Evolutionary conservation across 2,329 filamentous ascomycete species (phyloP).

Genomic region (Cordyceps farinosa): DNA sequence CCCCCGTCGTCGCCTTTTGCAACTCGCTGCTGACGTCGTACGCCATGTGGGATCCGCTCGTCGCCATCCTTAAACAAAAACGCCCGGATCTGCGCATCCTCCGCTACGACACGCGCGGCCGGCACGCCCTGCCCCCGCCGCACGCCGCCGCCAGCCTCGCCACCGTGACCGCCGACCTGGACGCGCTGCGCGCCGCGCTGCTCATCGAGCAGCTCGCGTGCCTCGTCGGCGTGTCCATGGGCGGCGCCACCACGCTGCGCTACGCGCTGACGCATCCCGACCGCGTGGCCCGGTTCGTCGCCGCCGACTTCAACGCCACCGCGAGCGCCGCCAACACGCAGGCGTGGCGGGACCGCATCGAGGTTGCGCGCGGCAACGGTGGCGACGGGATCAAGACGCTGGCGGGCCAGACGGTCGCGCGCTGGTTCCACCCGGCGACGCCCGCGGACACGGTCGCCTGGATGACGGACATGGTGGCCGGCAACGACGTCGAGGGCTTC

Average conservation of each 20-base stretch:
- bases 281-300: conserved; percentile 62
- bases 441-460: conserved; percentile 40
- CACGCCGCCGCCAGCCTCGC: conserved; percentile 56
- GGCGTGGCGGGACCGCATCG: conserved; percentile 76
- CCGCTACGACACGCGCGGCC: conserved; percentile 73
- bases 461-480: conserved; percentile 65
- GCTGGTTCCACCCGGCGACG: conserved; percentile 71
- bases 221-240: conserved; percentile 75
- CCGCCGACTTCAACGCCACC: conserved; percentile 75
- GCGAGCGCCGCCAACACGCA: conserved; percentile 70
- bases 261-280: conserved; percentile 59
- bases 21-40: conserved; percentile 78
- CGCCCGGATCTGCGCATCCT: conserved; percentile 68
- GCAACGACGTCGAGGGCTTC: conserved; percentile 69
- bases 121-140: conserved; percentile 47
- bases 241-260: conserved; percentile 73
- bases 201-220: conserved; percentile 63
- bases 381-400: conserved; percentile 58
- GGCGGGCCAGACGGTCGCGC: conserved; percentile 65
- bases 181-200: conserved; percentile 62
- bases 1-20: conserved; percentile 70
- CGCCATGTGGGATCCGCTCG: conserved; percentile 76
- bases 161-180: conserved; percentile 64
- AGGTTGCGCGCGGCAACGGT: conserved; percentile 53
- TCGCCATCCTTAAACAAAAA: conserved; percentile 56